Evolutionary conservation across 306 rosid genomes (phyloP).

Genomic region (Pterocarpus santalinus): DNA sequence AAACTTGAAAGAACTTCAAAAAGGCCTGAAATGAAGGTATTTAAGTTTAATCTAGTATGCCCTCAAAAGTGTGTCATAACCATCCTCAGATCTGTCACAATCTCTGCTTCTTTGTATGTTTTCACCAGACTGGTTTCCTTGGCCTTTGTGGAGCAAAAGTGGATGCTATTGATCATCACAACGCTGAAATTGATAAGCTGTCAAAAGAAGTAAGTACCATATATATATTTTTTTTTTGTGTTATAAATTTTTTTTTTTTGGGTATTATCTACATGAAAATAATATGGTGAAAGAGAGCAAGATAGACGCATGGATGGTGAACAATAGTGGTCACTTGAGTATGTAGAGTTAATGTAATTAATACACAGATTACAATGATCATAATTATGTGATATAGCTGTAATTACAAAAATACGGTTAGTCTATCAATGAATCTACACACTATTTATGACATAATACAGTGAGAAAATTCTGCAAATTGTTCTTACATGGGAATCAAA

Average conservation of each 20-base stretch:
- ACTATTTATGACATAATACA: no score
- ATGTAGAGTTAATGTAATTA: neutral
- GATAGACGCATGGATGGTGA: neutral
- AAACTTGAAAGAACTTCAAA: slow-evolving; percentile 68
- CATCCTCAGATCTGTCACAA: slow-evolving; percentile 24
- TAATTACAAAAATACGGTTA: neutral
- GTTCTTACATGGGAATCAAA: neutral
- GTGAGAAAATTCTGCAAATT: neutral
- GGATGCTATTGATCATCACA: slow-evolving; percentile 78
- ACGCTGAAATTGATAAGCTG: slow-evolving; percentile 73
- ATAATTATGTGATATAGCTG: neutral
- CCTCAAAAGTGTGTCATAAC: slow-evolving; percentile 27
- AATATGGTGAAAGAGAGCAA: neutral
- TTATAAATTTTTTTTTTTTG: neutral
- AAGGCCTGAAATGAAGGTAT: slow-evolving; percentile 80
- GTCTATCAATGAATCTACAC: neutral
- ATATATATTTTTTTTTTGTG: slow-evolving; percentile 16
- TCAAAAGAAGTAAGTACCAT: slow-evolving; percentile 71
- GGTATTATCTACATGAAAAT: neutral
- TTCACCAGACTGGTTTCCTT: slow-evolving; percentile 86
- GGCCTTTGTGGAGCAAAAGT: slow-evolving; percentile 81
- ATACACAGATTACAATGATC: neutral
- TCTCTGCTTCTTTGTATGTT: slow-evolving; percentile 36
- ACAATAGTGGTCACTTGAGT: neutral
- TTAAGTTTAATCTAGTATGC: slow-evolving; percentile 28